Evolutionary conservation across 345 rosid genomes (phyloP), one percentile per base, ranked within the genome.

Genomic region (Gossypium anomalum): DNA sequence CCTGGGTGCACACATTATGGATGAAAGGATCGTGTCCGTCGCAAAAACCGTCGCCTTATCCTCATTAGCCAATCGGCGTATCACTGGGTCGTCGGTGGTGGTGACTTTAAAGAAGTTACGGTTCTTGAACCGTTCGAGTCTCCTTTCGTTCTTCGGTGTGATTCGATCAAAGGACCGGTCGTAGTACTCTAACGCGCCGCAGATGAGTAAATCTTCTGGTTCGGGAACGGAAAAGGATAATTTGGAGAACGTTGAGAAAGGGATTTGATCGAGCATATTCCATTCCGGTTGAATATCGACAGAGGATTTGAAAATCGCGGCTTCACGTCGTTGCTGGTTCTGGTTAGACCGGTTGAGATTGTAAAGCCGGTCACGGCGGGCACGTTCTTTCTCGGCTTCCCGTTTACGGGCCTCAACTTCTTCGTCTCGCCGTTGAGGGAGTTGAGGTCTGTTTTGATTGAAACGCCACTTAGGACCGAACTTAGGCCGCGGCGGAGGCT

Each of bases 251-350:
- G 91, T 87, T 0, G 96, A 86, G 75, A 95, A 95, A 1, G 99
- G 99, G 45, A 95, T 95, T 89, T 93, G 97, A 56, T 95, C 98
- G 2, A 91, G 91, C 99, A 93, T 93, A 72, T 93, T 91, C 99
- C 99, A 95, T 57, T 95, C 99, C 0, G 99, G 98, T 64, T 95
- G 98, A 49, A 95, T 95, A 70, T 92, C 99, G 52, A 95, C 98
- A 0, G 98, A 93, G 0, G 96, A 93, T 57, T 91, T 95, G 55
- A 90, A 91, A 1, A 84, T 88, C 0, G 97, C 97, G 0, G 98
- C 94, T 80, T 95, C 99, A 3, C 99, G 89, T 10, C 99, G 97
- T 13, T 80, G 78, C 44, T 87, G 91, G 66, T 88, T 83, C 62
- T 86, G 87, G 11, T 90, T 90, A 19, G 89, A 85, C 1, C 96